Conservation (phyloP, 176 grass and related monocot species). For the Canna indica region DNA sequence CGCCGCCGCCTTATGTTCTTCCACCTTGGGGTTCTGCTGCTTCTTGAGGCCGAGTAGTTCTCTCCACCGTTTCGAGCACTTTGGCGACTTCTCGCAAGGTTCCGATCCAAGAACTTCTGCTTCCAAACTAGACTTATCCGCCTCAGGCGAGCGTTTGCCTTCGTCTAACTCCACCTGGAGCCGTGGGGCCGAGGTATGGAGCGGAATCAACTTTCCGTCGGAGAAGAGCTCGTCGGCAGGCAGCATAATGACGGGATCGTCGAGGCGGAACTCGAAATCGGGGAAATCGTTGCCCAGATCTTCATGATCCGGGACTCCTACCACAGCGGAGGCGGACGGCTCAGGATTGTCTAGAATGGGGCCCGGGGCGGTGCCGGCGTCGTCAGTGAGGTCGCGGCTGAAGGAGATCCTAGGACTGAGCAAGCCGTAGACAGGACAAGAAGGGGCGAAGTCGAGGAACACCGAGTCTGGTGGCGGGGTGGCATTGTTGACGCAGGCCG, state of each 20-base stretch:
- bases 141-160: neutral
- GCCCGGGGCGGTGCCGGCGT: neutral
- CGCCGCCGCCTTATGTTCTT: slow-evolving; percentile 23
- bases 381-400: slow-evolving; percentile 20
- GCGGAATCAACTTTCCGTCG: slow-evolving; percentile 66
- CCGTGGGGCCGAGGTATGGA: slow-evolving; percentile 24
- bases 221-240: slow-evolving; percentile 95
- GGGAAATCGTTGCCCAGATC: slow-evolving; percentile 16
- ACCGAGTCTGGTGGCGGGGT: slow-evolving; percentile 1
- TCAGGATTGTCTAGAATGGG: neutral
- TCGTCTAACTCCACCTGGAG: neutral
- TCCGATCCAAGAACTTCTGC: slow-evolving; percentile 17
- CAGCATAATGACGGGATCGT: slow-evolving; percentile 48
- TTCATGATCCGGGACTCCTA: slow-evolving; percentile 18
- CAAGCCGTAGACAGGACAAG: too few relatives aligned
- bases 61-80: slow-evolving; percentile 56
- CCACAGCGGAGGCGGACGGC: neutral
- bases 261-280: slow-evolving; percentile 88
- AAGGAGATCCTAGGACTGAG: slow-evolving; percentile 52
- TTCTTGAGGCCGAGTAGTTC: slow-evolving; percentile 63
- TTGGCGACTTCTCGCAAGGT: slow-evolving; percentile 17
- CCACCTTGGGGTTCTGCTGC: slow-evolving; percentile 16
- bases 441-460: slow-evolving; percentile 21
- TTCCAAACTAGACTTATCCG: slow-evolving; percentile 3
- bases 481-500: slow-evolving; percentile 47